Base-by-base conservation (phyloP, 2,329 filamentous ascomycete species). In the Leptographium galeiforme region DNA sequence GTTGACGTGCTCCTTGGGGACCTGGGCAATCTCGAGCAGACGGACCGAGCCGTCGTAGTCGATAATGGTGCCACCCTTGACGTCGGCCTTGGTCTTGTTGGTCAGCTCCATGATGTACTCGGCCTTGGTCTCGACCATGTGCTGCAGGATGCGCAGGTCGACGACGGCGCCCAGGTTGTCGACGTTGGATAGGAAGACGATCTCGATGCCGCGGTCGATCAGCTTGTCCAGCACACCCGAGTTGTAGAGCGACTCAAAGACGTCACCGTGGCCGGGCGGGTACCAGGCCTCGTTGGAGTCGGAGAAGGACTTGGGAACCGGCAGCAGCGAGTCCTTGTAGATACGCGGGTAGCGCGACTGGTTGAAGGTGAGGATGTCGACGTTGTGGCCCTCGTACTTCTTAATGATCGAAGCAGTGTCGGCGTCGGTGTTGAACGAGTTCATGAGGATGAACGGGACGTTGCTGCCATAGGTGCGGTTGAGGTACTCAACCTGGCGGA, bases 61-160 rank as follows among this genome's bases (percentile, higher is more conserved):
- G 66, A 98, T 98, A 71, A 98, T 98, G 71, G 93, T 98, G 75
- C 93, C 93, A 84, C 93, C 93, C 87, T 98, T 98, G 73, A 98
- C 93, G 67, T 98, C 93, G 57, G 93, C 93, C 87, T 98, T 98
- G 74, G 93, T 98, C 89, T 97, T 98, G 81, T 97, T 94, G 68
- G 93, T 98, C 75, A 98, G 75, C 76, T 98, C 93, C 93, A 98
- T 98, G 69, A 98, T 91, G 79, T 98, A 98, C 77, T 98, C 93
- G 51, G 93, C 78, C 67, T 93, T 82, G 67, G 88, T 91, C 81
- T 97, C 89, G 56, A 94, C 87, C 93, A 98, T 97, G 84, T 98
- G 93, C 76, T 98, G 90, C 61, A 98, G 81, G 66, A 98, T 97
- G 71, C 89, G 88, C 66, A 98, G 83, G 72, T 98, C 93, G 59